Percentiles rank a stretch among this genome's conserved stretches.
phyloP scores from a whole-genome alignment of 306 rosid genomes.

The Elaeagnus macrophylla region DNA sequence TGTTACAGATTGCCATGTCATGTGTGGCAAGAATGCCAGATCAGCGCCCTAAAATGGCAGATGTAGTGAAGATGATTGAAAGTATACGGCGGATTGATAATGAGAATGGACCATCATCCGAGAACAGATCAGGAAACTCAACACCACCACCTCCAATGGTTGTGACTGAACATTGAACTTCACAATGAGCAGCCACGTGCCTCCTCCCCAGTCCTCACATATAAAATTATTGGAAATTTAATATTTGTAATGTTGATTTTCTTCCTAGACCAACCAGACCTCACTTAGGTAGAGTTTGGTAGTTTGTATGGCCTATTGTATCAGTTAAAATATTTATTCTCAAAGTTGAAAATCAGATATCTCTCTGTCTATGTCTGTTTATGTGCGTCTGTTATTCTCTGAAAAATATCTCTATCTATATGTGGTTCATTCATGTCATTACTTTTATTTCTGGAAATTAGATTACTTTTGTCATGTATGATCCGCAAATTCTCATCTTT shows the following conservation, averaged over 20 bases:
- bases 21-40: slow-evolving; percentile 78
- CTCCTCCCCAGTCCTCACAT: background rate
- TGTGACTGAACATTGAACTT: slow-evolving; percentile 12
- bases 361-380: background rate
- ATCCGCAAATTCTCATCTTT: background rate
- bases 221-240: slow-evolving; percentile 23
- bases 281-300: slow-evolving; percentile 18
- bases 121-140: slow-evolving; percentile 38
- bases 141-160: slow-evolving; percentile 19
- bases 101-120: slow-evolving; percentile 38
- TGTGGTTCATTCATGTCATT: background rate
- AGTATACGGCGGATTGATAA: slow-evolving; percentile 47
- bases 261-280: slow-evolving; percentile 17
- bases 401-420: background rate
- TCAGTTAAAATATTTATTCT: slow-evolving; percentile 13
- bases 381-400: background rate
- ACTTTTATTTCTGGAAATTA: background rate
- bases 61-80: slow-evolving; percentile 61
- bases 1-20: slow-evolving; percentile 80
- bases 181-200: slow-evolving; percentile 11
- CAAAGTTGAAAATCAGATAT: slow-evolving; percentile 8
- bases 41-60: slow-evolving; percentile 66
- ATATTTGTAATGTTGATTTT: slow-evolving; percentile 29
- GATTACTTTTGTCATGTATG: background rate
- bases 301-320: no score